Conservation (phyloP, 164 flowering plant species). For the Chimonanthus praecox region DNA sequence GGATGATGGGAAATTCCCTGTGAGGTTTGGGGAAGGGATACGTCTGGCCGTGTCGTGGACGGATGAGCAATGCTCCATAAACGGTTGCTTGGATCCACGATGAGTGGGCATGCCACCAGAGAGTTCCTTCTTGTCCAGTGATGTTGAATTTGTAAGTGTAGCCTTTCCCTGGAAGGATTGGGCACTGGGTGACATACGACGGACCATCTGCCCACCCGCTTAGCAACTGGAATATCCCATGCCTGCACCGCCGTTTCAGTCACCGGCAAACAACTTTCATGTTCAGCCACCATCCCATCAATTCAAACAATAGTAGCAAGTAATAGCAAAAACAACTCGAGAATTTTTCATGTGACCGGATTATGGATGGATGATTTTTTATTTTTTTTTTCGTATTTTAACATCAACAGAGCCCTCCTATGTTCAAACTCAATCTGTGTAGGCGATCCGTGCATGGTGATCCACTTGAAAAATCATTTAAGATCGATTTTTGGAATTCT, state of each 20-base stretch:
- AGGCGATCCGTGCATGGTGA: too few relatives aligned
- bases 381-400: too few relatives aligned
- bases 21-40: conserved; percentile 23
- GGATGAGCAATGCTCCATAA: conserved; percentile 27
- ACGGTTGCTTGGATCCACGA: conserved; percentile 25
- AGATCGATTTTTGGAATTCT: too few relatives aligned
- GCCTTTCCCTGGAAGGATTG: conserved; percentile 21
- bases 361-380: too few relatives aligned
- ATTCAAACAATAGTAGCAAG: background rate
- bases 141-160: conserved; percentile 27
- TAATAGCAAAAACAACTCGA: background rate
- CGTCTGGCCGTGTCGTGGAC: conserved; percentile 13
- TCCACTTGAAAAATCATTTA: too few relatives aligned
- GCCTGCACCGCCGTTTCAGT: conserved; percentile 19
- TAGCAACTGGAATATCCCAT: conserved; percentile 23
- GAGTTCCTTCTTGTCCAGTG: conserved; percentile 31
- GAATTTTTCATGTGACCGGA: background rate
- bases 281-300: background rate
- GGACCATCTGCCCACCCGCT: conserved; percentile 32
- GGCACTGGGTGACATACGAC: conserved; percentile 27
- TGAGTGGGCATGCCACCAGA: conserved; percentile 32
- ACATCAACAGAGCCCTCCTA: too few relatives aligned
- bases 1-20: conserved; percentile 22
- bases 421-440: too few relatives aligned
- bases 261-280: background rate